Percentiles rank a stretch among this genome's conserved stretches.
Evolutionary conservation across 169 alveolate species (phyloP).

Genomic region (Plasmodium gonderi): DNA sequence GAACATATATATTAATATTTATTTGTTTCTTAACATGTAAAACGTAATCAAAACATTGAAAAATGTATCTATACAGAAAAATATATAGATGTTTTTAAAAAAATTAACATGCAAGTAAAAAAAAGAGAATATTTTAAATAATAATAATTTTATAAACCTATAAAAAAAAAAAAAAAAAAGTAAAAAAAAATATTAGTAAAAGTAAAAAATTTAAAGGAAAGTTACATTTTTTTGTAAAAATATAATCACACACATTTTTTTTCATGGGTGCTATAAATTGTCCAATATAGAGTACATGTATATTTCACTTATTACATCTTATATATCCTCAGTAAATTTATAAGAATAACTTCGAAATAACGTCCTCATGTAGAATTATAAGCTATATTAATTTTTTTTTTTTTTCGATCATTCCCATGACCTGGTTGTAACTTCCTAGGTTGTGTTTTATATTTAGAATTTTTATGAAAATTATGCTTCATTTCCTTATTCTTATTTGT

Average conservation of each 20-base stretch:
- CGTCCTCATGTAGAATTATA: not conserved
- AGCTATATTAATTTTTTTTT: not conserved
- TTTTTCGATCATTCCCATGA: not conserved
- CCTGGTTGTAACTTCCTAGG: not conserved
- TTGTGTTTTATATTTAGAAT: not conserved
- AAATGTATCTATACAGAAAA: not conserved
- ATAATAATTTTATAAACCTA: not conserved
- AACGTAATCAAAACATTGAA: not conserved
- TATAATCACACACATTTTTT: too few species aligned
- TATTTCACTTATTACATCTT: too few species aligned
- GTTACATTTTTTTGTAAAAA: too few species aligned
- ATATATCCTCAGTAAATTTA: too few species aligned
- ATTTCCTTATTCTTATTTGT: not conserved
- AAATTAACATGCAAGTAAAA: too few species aligned
- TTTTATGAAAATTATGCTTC: not conserved
- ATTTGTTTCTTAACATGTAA: too few species aligned
- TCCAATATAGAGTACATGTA: too few species aligned
- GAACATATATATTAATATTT: too few species aligned
- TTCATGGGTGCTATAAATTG: too few species aligned
- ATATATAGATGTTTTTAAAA: too few species aligned
- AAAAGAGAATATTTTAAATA: not conserved
- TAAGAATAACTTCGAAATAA: not conserved
- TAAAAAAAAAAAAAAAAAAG: not conserved
- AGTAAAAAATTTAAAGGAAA: too few species aligned
- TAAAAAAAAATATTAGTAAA: too few species aligned